A percentile compares a stretch with the other conserved stretches of the same genome.
Evolutionary conservation across 2,329 filamentous ascomycete genomes (phyloP).

Genomic region (Exophiala lecanii-corni): DNA sequence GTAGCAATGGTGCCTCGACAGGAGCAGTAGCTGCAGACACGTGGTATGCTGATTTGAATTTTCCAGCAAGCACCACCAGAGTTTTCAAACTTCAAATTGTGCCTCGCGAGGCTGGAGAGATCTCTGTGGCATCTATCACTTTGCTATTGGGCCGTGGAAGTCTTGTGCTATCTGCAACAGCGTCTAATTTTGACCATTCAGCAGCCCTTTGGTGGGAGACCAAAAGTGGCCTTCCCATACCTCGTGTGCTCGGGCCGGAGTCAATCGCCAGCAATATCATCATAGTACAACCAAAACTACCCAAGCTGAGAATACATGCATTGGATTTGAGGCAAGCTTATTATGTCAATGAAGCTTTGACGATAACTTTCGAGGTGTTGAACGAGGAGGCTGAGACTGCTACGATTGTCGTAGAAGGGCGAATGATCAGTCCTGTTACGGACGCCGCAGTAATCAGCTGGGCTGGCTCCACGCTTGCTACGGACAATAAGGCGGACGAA

Average conservation of each 20-base stretch:
- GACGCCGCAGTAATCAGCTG: conserved; percentile 44
- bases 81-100: conserved; percentile 68
- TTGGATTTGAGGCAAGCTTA: conserved; percentile 63
- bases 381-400: conserved; percentile 83
- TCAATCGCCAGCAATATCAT: conserved; percentile 51
- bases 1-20: conserved; percentile 31
- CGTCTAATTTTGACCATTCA: conserved; percentile 40
- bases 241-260: conserved; percentile 40
- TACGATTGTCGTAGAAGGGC: conserved; percentile 64
- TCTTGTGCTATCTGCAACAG: conserved; percentile 64
- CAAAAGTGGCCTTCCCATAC: conserved; percentile 32
- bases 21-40: conserved; percentile 40
- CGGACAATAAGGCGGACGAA: conserved; percentile 21
- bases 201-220: conserved; percentile 42
- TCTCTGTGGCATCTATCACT: conserved; percentile 59
- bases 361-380: conserved; percentile 62
- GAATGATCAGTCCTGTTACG: conserved; percentile 57
- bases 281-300: conserved; percentile 78
- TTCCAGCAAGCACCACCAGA: conserved; percentile 63
- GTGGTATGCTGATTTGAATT: conserved; percentile 59
- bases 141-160: conserved; percentile 59
- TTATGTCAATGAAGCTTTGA: conserved; percentile 76
- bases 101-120: conserved; percentile 76
- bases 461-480: conserved; percentile 35
- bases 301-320: conserved; percentile 76